Base-by-base conservation (phyloP, 345 rosid species). In the Hibiscus tridactylites region DNA sequence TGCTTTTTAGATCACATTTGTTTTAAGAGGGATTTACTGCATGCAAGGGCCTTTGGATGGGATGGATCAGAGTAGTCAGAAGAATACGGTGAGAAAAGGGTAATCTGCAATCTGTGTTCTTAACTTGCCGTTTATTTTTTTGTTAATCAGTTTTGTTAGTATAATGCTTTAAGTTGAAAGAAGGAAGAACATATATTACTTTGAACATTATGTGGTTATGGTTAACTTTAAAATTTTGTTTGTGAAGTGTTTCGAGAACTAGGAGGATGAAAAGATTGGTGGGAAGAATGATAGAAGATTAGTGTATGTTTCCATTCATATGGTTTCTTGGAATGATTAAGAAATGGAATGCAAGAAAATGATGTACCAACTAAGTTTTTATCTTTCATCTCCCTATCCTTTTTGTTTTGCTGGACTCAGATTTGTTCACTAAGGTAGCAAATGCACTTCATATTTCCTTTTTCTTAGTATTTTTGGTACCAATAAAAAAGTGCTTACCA, bases 41-140 rank as follows among this genome's bases (percentile, higher is more conserved):
- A 82, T 76, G 83, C 81, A 68, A 77, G 82, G 83, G 65, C 79
- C 84, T 9, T 33, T 50, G 42, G 81, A 84, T 68, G 79, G 82
- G 49, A 73, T 73, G 60, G 75, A 79, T 74, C 71, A 71, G 33
- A 70, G 77, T 70, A 65, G 61, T 62, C 35, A 42, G 85, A 81
- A 84, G 83, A 62, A 77, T 68, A 80, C 68, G 88, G 85, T 84
- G 84, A 87, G 85, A 80, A 67, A 72, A 78, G 81, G 83, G 83
- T 81, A 75, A 83, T 80, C 73, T 79, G 50, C 84, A 72, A 75
- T 74, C 64, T 69, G 61, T 24, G 33, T 10, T 57, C 61, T 57
- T 57, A 57, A 57, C 73, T 26, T 5, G 17, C 7, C 9, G 17
- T 50, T 50, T 50, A 15, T 50, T 15, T 52, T 37, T 6, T 16